These are phyloP conservation scores for Psophocarpus tetragonolobus DNA, from an alignment of 306 rosid species.

Conservation along the genomic window DNA sequence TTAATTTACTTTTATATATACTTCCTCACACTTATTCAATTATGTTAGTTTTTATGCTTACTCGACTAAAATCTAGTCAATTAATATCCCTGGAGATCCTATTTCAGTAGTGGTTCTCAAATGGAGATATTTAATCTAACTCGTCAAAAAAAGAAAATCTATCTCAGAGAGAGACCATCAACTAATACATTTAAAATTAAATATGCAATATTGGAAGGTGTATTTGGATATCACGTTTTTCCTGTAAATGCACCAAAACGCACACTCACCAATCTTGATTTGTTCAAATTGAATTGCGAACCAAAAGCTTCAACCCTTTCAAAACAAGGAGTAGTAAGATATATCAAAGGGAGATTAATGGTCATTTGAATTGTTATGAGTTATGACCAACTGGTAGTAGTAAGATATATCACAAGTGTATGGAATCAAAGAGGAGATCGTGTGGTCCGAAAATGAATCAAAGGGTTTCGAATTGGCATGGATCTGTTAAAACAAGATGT, in stretches of 20 bases:
- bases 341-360: no score
- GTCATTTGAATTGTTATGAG: no score
- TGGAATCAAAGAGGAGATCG: background rate
- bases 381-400: no score
- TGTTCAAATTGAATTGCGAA: no score
- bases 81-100: background rate
- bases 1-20: no score
- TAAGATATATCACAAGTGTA: background rate
- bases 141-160: no score
- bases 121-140: background rate
- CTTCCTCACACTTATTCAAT: background rate
- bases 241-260: no score
- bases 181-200: background rate
- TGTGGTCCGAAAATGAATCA: background rate
- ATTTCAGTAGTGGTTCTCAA: background rate
- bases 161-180: no score
- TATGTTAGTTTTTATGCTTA: background rate
- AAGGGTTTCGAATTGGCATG: background rate
- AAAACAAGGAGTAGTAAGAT: no score
- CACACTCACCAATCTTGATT: no score
- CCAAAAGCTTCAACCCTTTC: no score
- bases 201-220: background rate
- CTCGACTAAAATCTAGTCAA: background rate
- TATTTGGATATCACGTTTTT: no score
- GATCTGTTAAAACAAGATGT: background rate